Evolutionary conservation across 1,284 basidiomycete species (phyloP), one percentile per base, ranked within the genome.

Genomic region (Flammula alnicola): DNA sequence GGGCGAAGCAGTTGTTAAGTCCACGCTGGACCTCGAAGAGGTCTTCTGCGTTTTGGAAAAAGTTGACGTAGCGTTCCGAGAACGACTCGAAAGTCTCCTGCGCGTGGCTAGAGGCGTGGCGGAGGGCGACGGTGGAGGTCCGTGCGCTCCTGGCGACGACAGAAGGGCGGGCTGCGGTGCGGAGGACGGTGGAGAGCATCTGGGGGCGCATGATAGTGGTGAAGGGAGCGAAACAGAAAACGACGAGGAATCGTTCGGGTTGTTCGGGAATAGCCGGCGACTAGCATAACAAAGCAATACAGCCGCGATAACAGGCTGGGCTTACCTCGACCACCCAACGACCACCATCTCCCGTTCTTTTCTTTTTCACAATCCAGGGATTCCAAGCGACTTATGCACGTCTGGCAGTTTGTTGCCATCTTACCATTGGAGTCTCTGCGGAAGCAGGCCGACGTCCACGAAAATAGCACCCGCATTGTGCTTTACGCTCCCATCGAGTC

Each of bases 1-100:
- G 96, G 1, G 96, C 93, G 69, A 99, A 99, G 76, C 94, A 97
- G 83, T 99, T 99, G 83, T 99, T 99, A 62, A 99, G 80, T 39
- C 96, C 96, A 54, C 96, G 91, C 75, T 98, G 94, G 59, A 96
- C 88, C 78, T 98, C 95, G 69, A 98, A 98, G 55, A 97, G 83
- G 78, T 98, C 96, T 68, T 94, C 86, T 45, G 95, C 94, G 46
- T 84, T 81, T 66, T 90, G 78, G 80, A 98, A 98, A 78, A 98
- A 99, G 60, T 81, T 79, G 67, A 93, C 87, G 76, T 98, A 98
- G 67, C 95, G 92, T 55, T 88, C 80, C 67, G 91, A 94, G 80
- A 98, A 98, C 47, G 87, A 81, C 70, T 98, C 95, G 72, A 93
- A 98, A 19, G 91, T 84, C 78, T 98, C 96, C 70, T 92, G 86